Evolutionary conservation across 2,329 filamentous ascomycete species (phyloP), one percentile per base, ranked within the genome.

Genomic region (Pseudogymnoascus sp.): DNA sequence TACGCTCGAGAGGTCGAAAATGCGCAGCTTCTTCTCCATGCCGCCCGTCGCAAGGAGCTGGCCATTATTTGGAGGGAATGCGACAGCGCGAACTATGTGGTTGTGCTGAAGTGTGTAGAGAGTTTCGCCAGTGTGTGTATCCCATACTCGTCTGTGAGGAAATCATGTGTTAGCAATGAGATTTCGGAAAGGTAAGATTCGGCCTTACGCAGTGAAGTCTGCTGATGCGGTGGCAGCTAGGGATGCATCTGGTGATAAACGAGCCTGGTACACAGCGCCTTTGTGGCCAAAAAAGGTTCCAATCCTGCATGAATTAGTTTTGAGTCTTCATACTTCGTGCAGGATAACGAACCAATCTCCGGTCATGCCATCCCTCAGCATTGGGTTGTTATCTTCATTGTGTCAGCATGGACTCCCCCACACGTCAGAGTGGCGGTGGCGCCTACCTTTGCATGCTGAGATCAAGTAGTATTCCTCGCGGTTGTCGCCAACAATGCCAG

Each of bases 211-310:
- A 63, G 91, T 94, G 75, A 99, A 99, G 75, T 99, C 94, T 60
- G 94, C 94, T 60, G 92, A 95, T 56, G 91, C 94, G 35, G 95
- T 97, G 8, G 92, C 94, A 63, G 94, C 93, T 59, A 92, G 87
- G 25, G 85, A 86, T 44, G 92, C 91, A 77, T 97, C 92, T 18
- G 90, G 87, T 62, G 92, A 96, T 37, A 99, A 82, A 70, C 92
- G 86, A 62, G 92, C 91, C 78, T 97, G 92, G 92, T 94, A 99
- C 65, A 97, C 93, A 38, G 94, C 94, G 66, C 94, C 94, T 78
- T 99, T 97, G 80, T 99, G 94, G 42, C 94, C 94, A 71, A 99
- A 88, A 74, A 97, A 97, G 38, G 94, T 97, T 59, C 94, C 94
- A 70, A 97, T 97, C 90, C 83, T 85, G 64, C 11, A 38, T 40